Conservation (phyloP, 345 rosid genomes). For the Eucalyptus dawsonii region DNA sequence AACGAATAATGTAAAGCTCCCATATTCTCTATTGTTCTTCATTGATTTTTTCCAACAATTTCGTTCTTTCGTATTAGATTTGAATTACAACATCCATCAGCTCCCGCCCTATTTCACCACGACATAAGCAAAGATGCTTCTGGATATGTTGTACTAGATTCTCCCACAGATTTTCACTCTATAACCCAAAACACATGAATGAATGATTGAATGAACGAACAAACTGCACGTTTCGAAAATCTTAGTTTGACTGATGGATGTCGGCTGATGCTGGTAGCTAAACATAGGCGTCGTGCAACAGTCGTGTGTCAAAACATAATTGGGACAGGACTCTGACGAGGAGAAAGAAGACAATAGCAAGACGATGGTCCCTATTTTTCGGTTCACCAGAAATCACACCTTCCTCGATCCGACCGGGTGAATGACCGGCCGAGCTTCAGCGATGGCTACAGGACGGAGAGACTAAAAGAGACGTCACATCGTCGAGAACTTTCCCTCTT, state of each 20-base stretch:
- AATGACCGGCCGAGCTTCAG: neutral
- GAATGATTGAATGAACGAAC: neutral
- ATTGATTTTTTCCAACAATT: neutral
- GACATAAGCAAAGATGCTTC: neutral
- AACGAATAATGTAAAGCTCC: neutral
- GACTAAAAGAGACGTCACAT: neutral
- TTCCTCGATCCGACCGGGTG: neutral
- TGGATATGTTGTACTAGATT: neutral
- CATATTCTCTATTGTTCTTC: neutral
- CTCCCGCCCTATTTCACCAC: neutral
- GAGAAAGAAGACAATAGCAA: neutral
- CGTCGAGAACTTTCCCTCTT: neutral
- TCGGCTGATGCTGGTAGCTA: neutral
- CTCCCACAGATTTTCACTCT: neutral
- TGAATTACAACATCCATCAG: neutral
- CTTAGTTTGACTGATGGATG: neutral
- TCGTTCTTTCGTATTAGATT: neutral
- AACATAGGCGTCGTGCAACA: neutral
- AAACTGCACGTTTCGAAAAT: neutral
- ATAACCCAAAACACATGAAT: neutral
- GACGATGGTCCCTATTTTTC: neutral
- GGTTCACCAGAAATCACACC: neutral
- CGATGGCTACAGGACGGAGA: neutral
- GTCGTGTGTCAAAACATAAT: neutral
- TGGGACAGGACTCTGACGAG: neutral